Evolutionary conservation across 2,329 filamentous ascomycete species (phyloP), one percentile per base, ranked within the genome.

Genomic region (Fusarium sp.): DNA sequence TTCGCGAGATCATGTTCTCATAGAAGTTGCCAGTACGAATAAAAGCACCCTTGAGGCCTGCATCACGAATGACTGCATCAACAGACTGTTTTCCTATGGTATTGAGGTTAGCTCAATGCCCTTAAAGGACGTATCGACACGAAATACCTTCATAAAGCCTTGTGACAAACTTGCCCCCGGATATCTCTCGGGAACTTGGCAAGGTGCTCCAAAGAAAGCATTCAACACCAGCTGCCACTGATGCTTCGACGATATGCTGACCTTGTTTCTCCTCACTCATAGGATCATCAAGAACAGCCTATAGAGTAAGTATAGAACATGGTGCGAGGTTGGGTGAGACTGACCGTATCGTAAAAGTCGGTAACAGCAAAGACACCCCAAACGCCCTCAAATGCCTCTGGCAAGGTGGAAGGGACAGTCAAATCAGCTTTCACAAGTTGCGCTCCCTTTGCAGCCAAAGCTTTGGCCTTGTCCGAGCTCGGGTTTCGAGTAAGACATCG

Each of bases 241-340:
- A 42, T 38, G 64, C 68, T 69, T 70, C 64, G 7, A 70, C 65
- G 13, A 70, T 70, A 47, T 70, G 68, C 44, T 70, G 54, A 2
- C 68, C 68, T 45, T 70, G 68, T 22, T 69, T 70, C 51, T 70
- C 68, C 26, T 70, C 68, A 10, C 68, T 70, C 68, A 70, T 70
- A 8, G 68, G 68, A 30, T 70, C 68, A 38, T 70, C 68, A 14
- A 70, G 64, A 5, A 70, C 68, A 22, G 51, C 26, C 68, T 70
- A 12, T 28, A n/a, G 14, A 26, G 47, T 55, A 22, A 63, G 18
- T n/a, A 9, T 8, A 12, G 35, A 32, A 4, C 12, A 14, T 14
- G 14, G 20, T 20, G 35, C 18, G 10, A 14, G 15, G 20, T 5
- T 11, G 5, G 18, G n/a, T 44, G 26, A 13, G 48, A 64, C 64